phyloP scores from a whole-genome alignment of 257 asterid genomes.

The Capsicum baccatum region DNA sequence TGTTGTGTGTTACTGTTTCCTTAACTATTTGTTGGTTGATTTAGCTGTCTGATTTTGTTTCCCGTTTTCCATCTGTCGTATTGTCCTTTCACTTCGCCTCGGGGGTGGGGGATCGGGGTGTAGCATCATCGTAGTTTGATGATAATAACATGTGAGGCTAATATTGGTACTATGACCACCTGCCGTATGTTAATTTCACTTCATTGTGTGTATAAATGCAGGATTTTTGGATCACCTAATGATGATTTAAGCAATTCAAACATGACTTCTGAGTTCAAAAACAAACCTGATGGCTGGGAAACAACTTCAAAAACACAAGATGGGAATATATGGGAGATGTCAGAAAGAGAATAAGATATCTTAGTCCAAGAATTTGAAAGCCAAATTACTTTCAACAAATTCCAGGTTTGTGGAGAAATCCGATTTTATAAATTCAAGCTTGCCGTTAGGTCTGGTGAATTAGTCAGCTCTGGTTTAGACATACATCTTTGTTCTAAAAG shows the following conservation, averaged over 20 bases:
- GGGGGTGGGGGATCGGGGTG: neutral
- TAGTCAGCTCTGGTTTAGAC: neutral
- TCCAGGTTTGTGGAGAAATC: conserved; percentile 60
- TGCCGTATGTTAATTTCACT: conserved; percentile 3
- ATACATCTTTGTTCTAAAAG: neutral
- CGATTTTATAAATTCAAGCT: neutral
- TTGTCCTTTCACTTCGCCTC: neutral
- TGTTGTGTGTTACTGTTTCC: neutral
- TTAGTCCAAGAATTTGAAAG: conserved; percentile 96
- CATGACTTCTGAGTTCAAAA: conserved; percentile 59
- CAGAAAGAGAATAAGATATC: conserved; percentile 93
- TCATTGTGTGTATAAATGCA: conserved; percentile 40
- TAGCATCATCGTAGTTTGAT: neutral
- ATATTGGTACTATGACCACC: neutral
- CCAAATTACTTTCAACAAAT: conserved; percentile 86
- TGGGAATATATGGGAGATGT: conserved; percentile 91
- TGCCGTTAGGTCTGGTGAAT: neutral
- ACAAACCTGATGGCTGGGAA: conserved; percentile 97
- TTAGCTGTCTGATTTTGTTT: neutral
- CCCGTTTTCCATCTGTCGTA: neutral
- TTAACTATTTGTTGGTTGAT: neutral
- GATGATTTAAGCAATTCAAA: conserved; percentile 56
- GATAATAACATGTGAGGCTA: neutral
- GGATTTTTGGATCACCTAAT: conserved; percentile 78
- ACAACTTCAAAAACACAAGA: conserved; percentile 67